Base-by-base conservation (phyloP, 2,329 filamentous ascomycete species). In the Xylaria hypoxylon region DNA sequence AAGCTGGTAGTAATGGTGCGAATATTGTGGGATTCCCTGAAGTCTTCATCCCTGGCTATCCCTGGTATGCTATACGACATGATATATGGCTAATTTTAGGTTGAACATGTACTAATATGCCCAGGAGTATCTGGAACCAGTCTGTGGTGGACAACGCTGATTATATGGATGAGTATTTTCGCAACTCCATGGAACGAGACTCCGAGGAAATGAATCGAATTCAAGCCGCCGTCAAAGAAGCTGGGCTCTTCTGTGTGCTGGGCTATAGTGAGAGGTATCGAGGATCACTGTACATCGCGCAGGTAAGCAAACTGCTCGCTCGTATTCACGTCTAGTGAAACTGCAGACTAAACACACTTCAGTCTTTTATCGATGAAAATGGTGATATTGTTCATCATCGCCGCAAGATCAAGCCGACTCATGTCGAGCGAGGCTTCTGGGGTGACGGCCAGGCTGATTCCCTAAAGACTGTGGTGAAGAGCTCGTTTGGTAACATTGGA, bases 331-430 rank as follows among this genome's bases (percentile, higher is more conserved):
- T 10, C 3, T 15, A 4, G 45, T 17, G 26, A 28, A 24, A 10
- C 7, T 11, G 15, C 5, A 5, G 10, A 17, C 45, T 48, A 6
- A 28, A 38, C 17, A 17, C 1, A 15, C 15, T 17, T 17, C 5
- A 62, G 59, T 62, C 59, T 5, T 62, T 62, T n/a, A 62, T 62
- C 19, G 59, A 62, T 11, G 59, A 62, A 17, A 62, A 63, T 10
- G 60, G 60, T 26, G 53, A 63, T 28, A 45, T 63, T 26, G 52
- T 63, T 10, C 45, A 51, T 13, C 44, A 63, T 35, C 79, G 83
- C 5, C 78, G 82, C 22, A 86, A 87, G 75, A 77, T 86, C 69
- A 86, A 86, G 72, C 80, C 84, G 0, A 86, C 83, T 0, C 83
- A 86, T 59, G 82, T 86, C 77, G 84, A 86, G 72, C 79, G 83